Percentiles rank a stretch among this genome's conserved stretches.
phyloP scores from a whole-genome alignment of 805 yeast genomes.

The Candida pseudoglaebosa region DNA sequence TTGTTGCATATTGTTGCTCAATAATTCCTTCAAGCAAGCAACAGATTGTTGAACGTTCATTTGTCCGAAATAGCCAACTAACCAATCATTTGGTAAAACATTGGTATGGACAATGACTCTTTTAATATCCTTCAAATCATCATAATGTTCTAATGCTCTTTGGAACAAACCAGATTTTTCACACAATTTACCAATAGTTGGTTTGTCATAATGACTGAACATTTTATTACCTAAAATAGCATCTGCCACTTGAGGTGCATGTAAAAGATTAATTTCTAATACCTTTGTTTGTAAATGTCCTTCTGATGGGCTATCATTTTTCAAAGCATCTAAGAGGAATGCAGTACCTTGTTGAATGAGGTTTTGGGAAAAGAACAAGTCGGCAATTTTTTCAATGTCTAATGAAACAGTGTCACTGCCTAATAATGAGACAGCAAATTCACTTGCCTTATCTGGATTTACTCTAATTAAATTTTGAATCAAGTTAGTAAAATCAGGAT shows the following conservation, averaged over 20 bases:
- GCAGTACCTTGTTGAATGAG: conserved; percentile 98
- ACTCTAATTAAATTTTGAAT: conserved; percentile 87
- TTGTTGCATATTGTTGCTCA: conserved; percentile 71
- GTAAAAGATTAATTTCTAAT: conserved; percentile 84
- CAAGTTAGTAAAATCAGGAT: conserved; percentile 85
- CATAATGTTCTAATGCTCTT: conserved; percentile 94
- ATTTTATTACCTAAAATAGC: conserved; percentile 94
- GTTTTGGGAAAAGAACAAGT: conserved; percentile 91
- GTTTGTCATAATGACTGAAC: conserved; percentile 93
- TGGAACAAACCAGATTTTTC: conserved; percentile 95
- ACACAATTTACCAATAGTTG: conserved; percentile 85
- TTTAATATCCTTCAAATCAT: conserved; percentile 91
- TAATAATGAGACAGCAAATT: conserved; percentile 85
- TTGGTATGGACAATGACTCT: conserved; percentile 88
- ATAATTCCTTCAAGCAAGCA: conserved; percentile 81
- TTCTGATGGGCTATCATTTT: conserved; percentile 89
- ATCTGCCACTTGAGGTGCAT: conserved; percentile 99
- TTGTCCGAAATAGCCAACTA: conserved; percentile 87
- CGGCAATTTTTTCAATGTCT: conserved; percentile 84
- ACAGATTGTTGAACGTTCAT: conserved; percentile 91
- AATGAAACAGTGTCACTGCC: conserved; percentile 55
- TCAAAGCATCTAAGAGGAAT: conserved; percentile 89
- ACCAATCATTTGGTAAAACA: conserved; percentile 88
- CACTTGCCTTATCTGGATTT: conserved; percentile 97
- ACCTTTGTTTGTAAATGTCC: conserved; percentile 95